Percentiles rank a stretch among this genome's conserved stretches.
Conservation (phyloP, 2,329 filamentous ascomycete genomes). For the Paramyrothecium roridum region DNA sequence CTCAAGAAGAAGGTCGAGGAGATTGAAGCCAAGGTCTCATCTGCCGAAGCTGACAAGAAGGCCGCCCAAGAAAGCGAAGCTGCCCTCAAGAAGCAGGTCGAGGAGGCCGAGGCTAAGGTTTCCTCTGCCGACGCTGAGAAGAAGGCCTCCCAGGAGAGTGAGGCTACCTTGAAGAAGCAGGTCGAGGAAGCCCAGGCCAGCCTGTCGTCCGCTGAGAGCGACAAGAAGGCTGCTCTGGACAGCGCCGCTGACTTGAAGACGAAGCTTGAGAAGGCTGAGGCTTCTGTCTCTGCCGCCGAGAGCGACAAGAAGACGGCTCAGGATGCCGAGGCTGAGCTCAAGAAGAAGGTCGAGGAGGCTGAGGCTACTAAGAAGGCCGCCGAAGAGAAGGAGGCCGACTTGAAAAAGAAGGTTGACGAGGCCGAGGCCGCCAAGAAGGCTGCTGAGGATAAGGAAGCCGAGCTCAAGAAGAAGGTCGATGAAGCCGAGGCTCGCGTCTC, state of each 20-base stretch:
- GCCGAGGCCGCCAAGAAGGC: neutral
- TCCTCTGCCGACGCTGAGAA: conserved; percentile 1
- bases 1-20: conserved; percentile 9
- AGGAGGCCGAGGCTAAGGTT: conserved; percentile 1
- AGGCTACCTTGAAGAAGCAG: neutral
- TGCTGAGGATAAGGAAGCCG: neutral
- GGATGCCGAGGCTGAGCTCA: conserved; percentile 6
- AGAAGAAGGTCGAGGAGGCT: conserved; percentile 11
- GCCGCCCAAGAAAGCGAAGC: conserved; percentile 9
- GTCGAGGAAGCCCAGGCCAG: conserved; percentile 13
- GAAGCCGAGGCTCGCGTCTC: neutral
- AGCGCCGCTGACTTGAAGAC: neutral
- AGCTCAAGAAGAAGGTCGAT: neutral
- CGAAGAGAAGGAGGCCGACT: conserved; percentile 1
- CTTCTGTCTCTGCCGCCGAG: conserved; percentile 1
- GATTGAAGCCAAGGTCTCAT: conserved; percentile 11
- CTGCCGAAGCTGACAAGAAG: conserved; percentile 16
- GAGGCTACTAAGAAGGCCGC: conserved; percentile 7
- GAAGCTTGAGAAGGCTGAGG: neutral
- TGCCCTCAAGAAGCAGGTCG: conserved; percentile 4
- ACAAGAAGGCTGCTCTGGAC: conserved; percentile 7
- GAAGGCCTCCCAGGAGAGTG: neutral
- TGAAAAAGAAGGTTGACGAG: neutral
- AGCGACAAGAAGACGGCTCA: conserved; percentile 4
- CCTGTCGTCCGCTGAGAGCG: neutral